These are phyloP conservation scores for Microsporum ferrugineum DNA, from an alignment of 2,329 filamentous ascomycete genomes.

Conservation along the genomic window DNA sequence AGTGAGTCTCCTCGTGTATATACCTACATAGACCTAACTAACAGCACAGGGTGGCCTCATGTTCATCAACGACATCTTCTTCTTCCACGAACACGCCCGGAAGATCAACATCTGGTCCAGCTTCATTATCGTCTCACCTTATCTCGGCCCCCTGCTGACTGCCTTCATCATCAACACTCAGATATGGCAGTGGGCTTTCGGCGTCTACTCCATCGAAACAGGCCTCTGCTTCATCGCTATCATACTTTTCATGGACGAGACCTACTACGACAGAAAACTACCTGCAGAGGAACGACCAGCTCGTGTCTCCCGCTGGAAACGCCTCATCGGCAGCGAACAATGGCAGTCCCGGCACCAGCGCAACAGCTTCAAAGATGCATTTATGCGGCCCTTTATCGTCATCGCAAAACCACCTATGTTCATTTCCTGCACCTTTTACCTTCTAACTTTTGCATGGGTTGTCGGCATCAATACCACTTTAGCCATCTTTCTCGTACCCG, in stretches of 20 bases:
- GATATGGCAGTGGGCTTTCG: constrained; percentile 29
- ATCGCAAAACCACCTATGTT: constrained; percentile 31
- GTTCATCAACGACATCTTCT: constrained; percentile 36
- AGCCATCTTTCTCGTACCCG: constrained; percentile 40
- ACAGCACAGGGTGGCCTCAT: constrained; percentile 28
- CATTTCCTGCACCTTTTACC: constrained; percentile 28
- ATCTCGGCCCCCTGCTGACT: constrained; percentile 24
- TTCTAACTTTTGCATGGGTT: constrained; percentile 33
- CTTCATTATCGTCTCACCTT: constrained; percentile 27
- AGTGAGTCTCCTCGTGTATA: constrained; percentile 14
- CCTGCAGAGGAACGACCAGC: constrained; percentile 22
- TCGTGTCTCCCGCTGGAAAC: constrained; percentile 21
- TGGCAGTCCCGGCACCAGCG: constrained; percentile 18
- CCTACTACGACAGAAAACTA: constrained; percentile 29
- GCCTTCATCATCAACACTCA: constrained; percentile 30
- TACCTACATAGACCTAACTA: neutral
- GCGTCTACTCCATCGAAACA: constrained; percentile 26
- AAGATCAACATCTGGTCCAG: constrained; percentile 32
- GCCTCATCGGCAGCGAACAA: constrained; percentile 29
- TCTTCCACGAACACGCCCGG: constrained; percentile 30
- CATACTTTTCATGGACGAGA: constrained; percentile 29
- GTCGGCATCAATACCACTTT: constrained; percentile 47
- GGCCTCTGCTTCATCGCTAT: constrained; percentile 25
- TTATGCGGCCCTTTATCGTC: constrained; percentile 28
- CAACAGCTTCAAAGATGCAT: constrained; percentile 26